These are phyloP conservation scores for Eustoma russellianum DNA, from an alignment of 257 asterid genomes.

Conservation along the genomic window DNA sequence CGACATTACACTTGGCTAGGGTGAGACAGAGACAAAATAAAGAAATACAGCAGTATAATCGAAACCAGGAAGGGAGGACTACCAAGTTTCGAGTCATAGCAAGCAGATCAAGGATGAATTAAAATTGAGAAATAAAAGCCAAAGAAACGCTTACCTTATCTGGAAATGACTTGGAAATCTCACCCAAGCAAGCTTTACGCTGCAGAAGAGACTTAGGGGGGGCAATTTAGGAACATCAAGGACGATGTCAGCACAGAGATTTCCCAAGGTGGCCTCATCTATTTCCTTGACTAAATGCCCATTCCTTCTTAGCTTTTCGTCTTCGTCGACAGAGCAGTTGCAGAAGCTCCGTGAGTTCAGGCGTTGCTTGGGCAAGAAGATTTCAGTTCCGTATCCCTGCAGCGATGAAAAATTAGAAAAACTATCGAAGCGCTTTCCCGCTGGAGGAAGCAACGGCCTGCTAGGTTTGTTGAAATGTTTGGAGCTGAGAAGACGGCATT, in stretches of 20 bases:
- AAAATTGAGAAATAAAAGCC: too few species aligned
- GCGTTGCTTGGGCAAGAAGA: slow-evolving; percentile 29
- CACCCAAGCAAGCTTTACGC: slow-evolving; percentile 67
- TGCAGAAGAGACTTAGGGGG: slow-evolving; percentile 50
- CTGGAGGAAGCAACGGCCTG: not conserved
- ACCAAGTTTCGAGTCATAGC: too few species aligned
- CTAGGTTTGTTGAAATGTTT: slow-evolving; percentile 47
- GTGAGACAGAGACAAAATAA: too few species aligned
- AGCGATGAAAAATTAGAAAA: slow-evolving; percentile 17
- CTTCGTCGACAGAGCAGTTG: slow-evolving; percentile 40
- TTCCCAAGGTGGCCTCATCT: slow-evolving; percentile 83
- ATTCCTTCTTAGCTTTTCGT: slow-evolving; percentile 26
- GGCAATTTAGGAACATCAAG: slow-evolving; percentile 79
- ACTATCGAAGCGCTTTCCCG: not conserved
- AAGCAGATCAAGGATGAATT: too few species aligned
- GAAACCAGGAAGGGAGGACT: too few species aligned
- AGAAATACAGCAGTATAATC: too few species aligned
- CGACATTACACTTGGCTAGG: too few species aligned
- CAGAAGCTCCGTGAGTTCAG: slow-evolving; percentile 28
- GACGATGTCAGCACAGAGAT: slow-evolving; percentile 84
- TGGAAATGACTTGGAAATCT: slow-evolving; percentile 67
- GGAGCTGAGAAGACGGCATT: slow-evolving; percentile 39
- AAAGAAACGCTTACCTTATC: slow-evolving; percentile 46
- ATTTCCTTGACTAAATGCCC: slow-evolving; percentile 46
- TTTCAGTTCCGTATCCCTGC: slow-evolving; percentile 39